Base-by-base conservation (phyloP, 2,329 filamentous ascomycete species). In the Penicillium polonicum region DNA sequence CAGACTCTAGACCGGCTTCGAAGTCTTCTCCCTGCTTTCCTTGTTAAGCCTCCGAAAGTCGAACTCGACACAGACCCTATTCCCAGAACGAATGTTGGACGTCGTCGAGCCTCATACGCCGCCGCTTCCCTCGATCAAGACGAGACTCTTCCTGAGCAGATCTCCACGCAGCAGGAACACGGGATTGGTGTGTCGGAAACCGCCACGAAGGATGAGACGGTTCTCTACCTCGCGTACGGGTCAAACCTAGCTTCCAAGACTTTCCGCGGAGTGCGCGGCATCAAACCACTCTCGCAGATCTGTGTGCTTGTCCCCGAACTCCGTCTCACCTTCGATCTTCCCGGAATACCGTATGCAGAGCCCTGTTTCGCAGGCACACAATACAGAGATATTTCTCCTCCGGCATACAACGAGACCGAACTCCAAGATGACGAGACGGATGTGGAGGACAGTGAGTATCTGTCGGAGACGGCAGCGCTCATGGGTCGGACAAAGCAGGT, bases 351-450 rank as follows among this genome's bases (percentile, higher is more conserved):
- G 0, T 97, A 97, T 76, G 70, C 77, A 13, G 94, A 97, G 75
- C 93, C 94, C 0, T 96, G 93, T 74, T 97, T 97, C 72, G 92
- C 91, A 57, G 96, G 96, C 68, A 88, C 88, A 2, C 83, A 82
- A 17, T 81, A 82, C 52, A 84, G 88, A 48, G 81, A 85, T 60
- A 59, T 72, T 36, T 36, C 60, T 55, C n/a, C 29, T 10, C 9
- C n/a, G 1, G 36, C 48, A 29, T 39, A 31, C n/a, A 27, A 50
- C 17, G 35, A 56, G 3, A 42, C 39, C 13, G 55, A 58, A n/a
- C 31, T 43, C 27, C 36, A 55, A n/a, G 56, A 68, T 23, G 48
- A 60, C 13, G 49, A 59, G 6, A 29, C 27, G 5, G 44, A 49
- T 29, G 48, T 52, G 17, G 54, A 41, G 4, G 55, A 62, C 25